Percentiles rank a stretch among this genome's conserved stretches.
Evolutionary conservation across 345 rosid species (phyloP).

Genomic region (Hypericum perforatum): DNA sequence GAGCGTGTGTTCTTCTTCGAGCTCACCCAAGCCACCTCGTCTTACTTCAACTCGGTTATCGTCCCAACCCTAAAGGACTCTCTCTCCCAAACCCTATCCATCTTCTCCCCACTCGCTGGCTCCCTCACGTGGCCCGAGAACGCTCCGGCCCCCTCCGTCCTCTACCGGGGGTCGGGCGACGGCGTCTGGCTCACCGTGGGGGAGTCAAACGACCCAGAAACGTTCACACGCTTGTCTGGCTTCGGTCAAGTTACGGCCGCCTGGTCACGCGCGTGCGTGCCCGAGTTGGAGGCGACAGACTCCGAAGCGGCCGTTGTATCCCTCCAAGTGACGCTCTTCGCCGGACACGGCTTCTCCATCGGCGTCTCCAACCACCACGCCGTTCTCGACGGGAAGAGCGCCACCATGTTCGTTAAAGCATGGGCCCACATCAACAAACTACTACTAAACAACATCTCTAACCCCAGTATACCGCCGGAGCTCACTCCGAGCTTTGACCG

Average conservation of each 20-base stretch:
- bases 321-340: conserved; percentile 13
- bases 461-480: not conserved
- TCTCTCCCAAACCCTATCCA: conserved; percentile 8
- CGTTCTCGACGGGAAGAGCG: conserved; percentile 12
- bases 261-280: conserved; percentile 2
- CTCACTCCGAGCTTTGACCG: conserved; percentile 14
- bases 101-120: conserved; percentile 14
- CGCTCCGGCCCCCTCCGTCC: conserved; percentile 1
- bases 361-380: conserved; percentile 14
- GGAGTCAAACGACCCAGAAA: conserved; percentile 1
- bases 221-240: conserved; percentile 2
- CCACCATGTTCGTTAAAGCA: conserved; percentile 9
- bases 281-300: conserved; percentile 8
- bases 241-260: not conserved
- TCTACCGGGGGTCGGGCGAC: conserved; percentile 3
- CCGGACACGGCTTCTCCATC: conserved; percentile 11
- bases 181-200: conserved; percentile 14
- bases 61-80: conserved; percentile 9
- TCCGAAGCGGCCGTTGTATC: conserved; percentile 4
- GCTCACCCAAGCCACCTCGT: too few species aligned
- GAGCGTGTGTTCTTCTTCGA: too few species aligned
- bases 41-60: conserved; percentile 1
- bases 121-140: conserved; percentile 9
- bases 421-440: conserved; percentile 13
- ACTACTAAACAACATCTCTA: not conserved